Evolutionary conservation across 2,329 filamentous ascomycete genomes (phyloP).

Genomic region (Scytalidium sp.): DNA sequence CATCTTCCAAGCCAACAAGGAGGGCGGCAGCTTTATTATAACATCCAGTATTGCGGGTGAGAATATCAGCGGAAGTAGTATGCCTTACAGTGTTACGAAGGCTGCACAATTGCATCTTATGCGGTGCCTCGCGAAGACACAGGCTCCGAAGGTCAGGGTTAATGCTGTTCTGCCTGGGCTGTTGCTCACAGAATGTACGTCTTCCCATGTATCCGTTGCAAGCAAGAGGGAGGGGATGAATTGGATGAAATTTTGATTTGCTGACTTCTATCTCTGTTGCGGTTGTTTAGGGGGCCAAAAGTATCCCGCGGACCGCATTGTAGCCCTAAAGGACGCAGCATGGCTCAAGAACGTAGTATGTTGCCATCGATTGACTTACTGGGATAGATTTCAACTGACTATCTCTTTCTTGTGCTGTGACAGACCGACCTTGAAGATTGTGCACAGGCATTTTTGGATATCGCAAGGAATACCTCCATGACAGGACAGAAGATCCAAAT

Average conservation of each 20-base stretch:
- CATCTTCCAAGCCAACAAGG: constrained; percentile 57
- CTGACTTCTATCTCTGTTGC: background rate
- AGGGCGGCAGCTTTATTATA: constrained; percentile 62
- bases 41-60: constrained; percentile 58
- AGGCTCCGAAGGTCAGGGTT: constrained; percentile 59
- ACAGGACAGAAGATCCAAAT: constrained; percentile 29
- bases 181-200: constrained; percentile 62
- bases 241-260: background rate
- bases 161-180: constrained; percentile 65
- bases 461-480: constrained; percentile 44
- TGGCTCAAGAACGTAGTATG: constrained; percentile 53
- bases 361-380: background rate
- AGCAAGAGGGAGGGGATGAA: background rate
- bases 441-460: constrained; percentile 50
- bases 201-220: constrained; percentile 12
- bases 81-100: constrained; percentile 35
- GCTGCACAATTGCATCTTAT: constrained; percentile 58
- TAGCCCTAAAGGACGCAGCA: constrained; percentile 44
- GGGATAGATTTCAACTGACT: no score
- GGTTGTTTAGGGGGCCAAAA: constrained; percentile 39
- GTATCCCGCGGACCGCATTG: constrained; percentile 50
- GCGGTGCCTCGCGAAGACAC: constrained; percentile 60
- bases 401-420: no score
- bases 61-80: constrained; percentile 15
- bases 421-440: constrained; percentile 50